phyloP scores from a whole-genome alignment of 495 filamentous ascomycete species.

The Endocarpon pusillum region DNA sequence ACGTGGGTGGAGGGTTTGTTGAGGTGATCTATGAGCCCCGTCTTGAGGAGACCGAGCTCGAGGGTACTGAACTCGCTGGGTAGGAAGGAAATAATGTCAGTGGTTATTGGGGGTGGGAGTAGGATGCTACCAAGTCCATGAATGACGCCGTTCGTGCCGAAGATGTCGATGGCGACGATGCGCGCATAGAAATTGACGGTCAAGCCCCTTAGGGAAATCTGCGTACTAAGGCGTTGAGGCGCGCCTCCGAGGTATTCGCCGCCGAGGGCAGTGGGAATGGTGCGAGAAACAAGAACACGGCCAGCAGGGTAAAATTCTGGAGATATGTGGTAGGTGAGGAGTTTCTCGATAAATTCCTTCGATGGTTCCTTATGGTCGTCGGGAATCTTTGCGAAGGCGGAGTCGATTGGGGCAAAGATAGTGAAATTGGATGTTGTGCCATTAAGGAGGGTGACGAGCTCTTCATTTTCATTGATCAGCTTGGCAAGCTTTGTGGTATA shows the following conservation, averaged over 20 bases:
- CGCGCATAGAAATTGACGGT: constrained; percentile 57
- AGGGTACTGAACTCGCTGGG: constrained; percentile 65
- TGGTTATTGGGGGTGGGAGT: constrained; percentile 47
- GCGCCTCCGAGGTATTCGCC: constrained; percentile 35
- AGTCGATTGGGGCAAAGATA: constrained; percentile 62
- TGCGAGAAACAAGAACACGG: constrained; percentile 41
- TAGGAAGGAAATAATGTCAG: constrained; percentile 44
- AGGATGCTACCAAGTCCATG: constrained; percentile 59
- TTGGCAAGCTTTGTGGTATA: constrained; percentile 59
- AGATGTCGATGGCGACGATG: constrained; percentile 47
- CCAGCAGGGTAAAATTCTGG: constrained; percentile 42
- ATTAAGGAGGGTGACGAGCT: constrained; percentile 55
- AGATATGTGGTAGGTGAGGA: constrained; percentile 56
- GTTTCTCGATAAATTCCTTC: constrained; percentile 43
- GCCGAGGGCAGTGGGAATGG: constrained; percentile 49
- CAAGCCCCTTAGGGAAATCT: constrained; percentile 36
- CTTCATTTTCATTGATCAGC: constrained; percentile 49
- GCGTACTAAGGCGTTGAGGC: constrained; percentile 51
- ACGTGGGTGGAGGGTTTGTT: constrained; percentile 21
- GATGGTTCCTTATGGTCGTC: constrained; percentile 30
- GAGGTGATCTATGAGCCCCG: constrained; percentile 38
- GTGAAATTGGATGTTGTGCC: constrained; percentile 53
- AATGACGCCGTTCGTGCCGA: constrained; percentile 39
- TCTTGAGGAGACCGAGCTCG: constrained; percentile 49
- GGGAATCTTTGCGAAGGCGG: constrained; percentile 53